A percentile compares a stretch with the other conserved stretches of the same genome.
These are phyloP conservation scores for Phalaenopsis hybrid DNA, from an alignment of 116 monocot species.

Conservation along the genomic window DNA sequence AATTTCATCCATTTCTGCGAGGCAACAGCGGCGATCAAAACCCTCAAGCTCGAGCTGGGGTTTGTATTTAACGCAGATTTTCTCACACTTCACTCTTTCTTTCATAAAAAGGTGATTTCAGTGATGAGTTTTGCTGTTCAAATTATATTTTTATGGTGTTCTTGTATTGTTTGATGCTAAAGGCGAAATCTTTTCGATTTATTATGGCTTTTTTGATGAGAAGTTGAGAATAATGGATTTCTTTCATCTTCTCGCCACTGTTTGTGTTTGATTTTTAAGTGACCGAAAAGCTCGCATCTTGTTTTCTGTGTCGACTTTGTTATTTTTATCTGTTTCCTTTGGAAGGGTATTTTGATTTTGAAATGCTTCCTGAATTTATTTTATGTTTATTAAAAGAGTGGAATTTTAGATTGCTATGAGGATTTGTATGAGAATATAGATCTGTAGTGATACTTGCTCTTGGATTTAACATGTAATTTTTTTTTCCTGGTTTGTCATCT, in stretches of 20 bases:
- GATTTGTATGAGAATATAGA: not conserved
- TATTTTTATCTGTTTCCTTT: too few relatives aligned
- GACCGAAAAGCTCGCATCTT: too few relatives aligned
- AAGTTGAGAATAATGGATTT: constrained; percentile 11
- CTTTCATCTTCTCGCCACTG: too few relatives aligned
- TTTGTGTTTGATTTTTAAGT: too few relatives aligned
- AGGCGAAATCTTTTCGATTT: constrained; percentile 1
- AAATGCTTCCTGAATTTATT: too few relatives aligned
- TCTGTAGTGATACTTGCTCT: not conserved
- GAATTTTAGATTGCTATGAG: not conserved
- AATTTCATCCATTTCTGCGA: not conserved
- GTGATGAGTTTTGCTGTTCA: not conserved
- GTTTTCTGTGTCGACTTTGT: too few relatives aligned
- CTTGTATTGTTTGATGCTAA: not conserved
- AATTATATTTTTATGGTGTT: not conserved
- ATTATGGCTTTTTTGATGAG: constrained; percentile 21
- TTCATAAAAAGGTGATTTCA: not conserved
- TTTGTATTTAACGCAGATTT: not conserved
- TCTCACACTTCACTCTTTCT: not conserved
- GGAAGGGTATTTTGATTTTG: too few relatives aligned
- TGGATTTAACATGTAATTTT: not conserved
- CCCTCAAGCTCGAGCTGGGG: not conserved
- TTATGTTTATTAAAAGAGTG: too few relatives aligned
- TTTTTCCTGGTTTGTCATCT: not conserved
- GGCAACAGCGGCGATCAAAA: not conserved